phyloP scores from a whole-genome alignment of 176 grass and related monocot genomes.

The Aegilops tauschii region DNA sequence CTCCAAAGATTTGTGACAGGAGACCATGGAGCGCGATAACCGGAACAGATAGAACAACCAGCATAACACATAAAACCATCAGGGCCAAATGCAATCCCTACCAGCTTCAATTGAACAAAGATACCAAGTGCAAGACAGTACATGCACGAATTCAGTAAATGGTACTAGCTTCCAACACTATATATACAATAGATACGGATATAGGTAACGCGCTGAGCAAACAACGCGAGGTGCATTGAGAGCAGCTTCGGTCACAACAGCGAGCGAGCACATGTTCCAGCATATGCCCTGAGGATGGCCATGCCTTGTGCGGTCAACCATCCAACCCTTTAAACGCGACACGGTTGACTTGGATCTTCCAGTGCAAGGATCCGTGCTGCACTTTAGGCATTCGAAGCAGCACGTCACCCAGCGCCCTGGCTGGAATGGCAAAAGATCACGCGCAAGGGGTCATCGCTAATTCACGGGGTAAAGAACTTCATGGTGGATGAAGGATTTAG shows the following conservation, averaged over 20 bases:
- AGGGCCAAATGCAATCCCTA: background rate
- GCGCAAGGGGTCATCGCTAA: constrained; percentile 8
- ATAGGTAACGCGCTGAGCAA: background rate
- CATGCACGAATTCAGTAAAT: background rate
- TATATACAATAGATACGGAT: constrained; percentile 25
- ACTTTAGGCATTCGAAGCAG: background rate
- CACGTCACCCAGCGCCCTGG: background rate
- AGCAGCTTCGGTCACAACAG: too few relatives aligned
- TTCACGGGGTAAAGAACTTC: constrained; percentile 38
- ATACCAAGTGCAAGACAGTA: background rate
- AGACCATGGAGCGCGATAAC: background rate
- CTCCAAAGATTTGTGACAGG: background rate
- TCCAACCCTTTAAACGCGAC: background rate
- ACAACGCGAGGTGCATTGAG: background rate
- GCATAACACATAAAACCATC: background rate
- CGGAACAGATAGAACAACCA: background rate
- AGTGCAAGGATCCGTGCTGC: background rate
- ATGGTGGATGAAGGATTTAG: constrained; percentile 16
- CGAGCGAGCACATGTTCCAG: background rate
- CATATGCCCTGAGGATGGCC: background rate
- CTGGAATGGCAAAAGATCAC: constrained; percentile 19
- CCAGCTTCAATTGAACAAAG: constrained; percentile 22
- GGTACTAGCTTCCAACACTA: background rate
- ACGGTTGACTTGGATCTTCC: background rate
- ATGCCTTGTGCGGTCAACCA: background rate